Base-by-base conservation (phyloP, 2,329 filamentous ascomycete genomes). In the Zymoseptoria crescenta region DNA sequence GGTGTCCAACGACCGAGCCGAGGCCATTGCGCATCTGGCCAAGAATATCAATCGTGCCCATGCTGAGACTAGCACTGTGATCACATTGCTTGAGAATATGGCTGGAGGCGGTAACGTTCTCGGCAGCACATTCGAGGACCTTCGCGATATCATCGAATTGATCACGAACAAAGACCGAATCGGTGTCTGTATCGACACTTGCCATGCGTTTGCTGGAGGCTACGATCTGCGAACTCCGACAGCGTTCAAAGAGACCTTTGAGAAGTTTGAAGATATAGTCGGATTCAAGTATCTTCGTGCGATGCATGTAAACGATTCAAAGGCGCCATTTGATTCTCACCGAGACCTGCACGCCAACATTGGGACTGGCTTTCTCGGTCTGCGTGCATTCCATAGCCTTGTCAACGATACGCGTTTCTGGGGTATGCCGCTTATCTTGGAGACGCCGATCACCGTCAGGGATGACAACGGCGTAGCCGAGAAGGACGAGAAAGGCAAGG, bases 321-420 rank as follows among this genome's bases (percentile, higher is more conserved):
- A 97, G 75, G 91, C 92, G 0, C 93, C 94, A 0, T 79, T 96
- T 29, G 80, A 76, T 49, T 94, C 90, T 41, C 84, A 91, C 65
- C 85, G 92, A 49, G 94, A 99, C 72, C 77, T 97, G 1, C 94
- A 99, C 74, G 91, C 93, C 64, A 97, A 96, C 72, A 97, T 99
- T 63, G 94, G 94, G 27, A 95, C 91, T 0, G 94, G 94, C 1
- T 99, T 95, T 71, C 81, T 99, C 0, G 94, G 94, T 0, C 81
- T 99, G 16, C 83, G 89, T 21, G 89, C 92, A 2, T 99, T 99
- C 74, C 90, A 96, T 76, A 90, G 87, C 70, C 77, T 99, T 60
- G 87, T 97, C 80, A 97, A 97, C 73, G 85, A 91, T 69, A 78
- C 81, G 27, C 79, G 84, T 1, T 88, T 97, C 60, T 83, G 88